Conservation (phyloP, 2,329 filamentous ascomycete species). For the Botrytis paeoniae region DNA sequence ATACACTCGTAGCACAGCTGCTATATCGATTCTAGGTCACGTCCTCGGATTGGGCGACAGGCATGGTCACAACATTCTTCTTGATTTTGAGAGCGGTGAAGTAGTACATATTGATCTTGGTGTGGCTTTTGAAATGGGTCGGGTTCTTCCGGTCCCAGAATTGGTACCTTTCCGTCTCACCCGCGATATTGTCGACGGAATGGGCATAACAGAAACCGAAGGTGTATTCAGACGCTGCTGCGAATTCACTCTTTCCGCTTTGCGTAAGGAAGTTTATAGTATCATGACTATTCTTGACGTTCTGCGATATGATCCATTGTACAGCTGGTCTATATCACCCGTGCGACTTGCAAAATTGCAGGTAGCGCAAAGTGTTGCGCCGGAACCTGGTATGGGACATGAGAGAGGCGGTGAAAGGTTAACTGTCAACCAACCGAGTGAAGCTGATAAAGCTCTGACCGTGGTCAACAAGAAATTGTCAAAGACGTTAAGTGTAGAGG, state of each 20-base stretch:
- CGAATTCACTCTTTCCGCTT: conserved; percentile 91
- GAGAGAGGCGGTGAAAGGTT: conserved; percentile 38
- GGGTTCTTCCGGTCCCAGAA: conserved; percentile 92
- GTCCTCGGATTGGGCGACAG: conserved; percentile 90
- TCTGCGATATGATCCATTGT: conserved; percentile 93
- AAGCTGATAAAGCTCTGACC: conserved; percentile 87
- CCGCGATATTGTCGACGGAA: conserved; percentile 91
- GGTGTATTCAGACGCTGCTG: conserved; percentile 97
- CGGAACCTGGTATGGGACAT: conserved; percentile 32
- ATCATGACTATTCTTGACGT: conserved; percentile 99
- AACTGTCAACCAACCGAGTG: conserved; percentile 59
- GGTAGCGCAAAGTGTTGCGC: conserved; percentile 51
- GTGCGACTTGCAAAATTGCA: conserved; percentile 63
- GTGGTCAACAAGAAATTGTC: conserved; percentile 95
- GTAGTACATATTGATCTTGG: conserved; percentile 96
- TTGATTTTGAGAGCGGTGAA: conserved; percentile 86
- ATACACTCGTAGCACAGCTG: conserved; percentile 89
- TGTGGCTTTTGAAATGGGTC: conserved; percentile 93
- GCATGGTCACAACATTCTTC: conserved; percentile 93
- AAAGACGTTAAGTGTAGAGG: conserved; percentile 89
- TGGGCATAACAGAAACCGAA: conserved; percentile 93
- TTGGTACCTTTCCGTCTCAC: conserved; percentile 94
- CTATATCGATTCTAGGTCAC: conserved; percentile 92
- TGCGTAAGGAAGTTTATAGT: conserved; percentile 91
- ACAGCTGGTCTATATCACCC: conserved; percentile 88